Percentiles rank a stretch among this genome's conserved stretches.
Evolutionary conservation across 2,329 filamentous ascomycete species (phyloP).

Genomic region (Botrytis tulipae): DNA sequence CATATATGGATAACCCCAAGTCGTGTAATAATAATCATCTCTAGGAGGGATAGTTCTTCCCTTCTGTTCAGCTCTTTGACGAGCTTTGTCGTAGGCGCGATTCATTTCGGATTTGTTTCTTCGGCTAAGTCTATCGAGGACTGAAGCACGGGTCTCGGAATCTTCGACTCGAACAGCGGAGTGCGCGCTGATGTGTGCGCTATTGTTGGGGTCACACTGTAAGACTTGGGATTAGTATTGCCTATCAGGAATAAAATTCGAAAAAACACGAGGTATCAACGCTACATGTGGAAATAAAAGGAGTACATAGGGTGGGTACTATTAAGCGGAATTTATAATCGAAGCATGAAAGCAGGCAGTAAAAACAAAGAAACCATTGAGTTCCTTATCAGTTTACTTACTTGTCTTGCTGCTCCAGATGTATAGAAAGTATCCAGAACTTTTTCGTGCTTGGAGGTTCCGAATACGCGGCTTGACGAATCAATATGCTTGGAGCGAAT

Average conservation of each 20-base stretch:
- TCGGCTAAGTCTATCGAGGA: slow-evolving; percentile 32
- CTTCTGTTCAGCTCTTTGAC: slow-evolving; percentile 49
- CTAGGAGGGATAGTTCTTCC: slow-evolving; percentile 48
- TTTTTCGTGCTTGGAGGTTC: slow-evolving; percentile 48
- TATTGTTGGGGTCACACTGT: slow-evolving; percentile 53
- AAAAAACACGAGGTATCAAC: background rate
- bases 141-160: slow-evolving; percentile 29
- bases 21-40: slow-evolving; percentile 47
- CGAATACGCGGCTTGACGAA: slow-evolving; percentile 46
- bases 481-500: slow-evolving; percentile 57
- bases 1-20: slow-evolving; percentile 51
- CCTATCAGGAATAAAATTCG: background rate
- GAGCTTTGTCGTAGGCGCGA: slow-evolving; percentile 55
- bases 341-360: background rate
- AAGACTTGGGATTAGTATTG: background rate
- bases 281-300: background rate
- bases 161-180: slow-evolving; percentile 54
- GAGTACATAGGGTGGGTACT: background rate
- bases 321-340: background rate
- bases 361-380: background rate
- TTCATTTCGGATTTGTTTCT: slow-evolving; percentile 47
- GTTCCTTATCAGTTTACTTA: background rate
- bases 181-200: slow-evolving; percentile 71
- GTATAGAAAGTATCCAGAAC: slow-evolving; percentile 47
- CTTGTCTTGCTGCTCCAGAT: slow-evolving; percentile 47